Evolutionary conservation across 1,284 basidiomycete genomes (phyloP).

Genomic region (Dichomitus squalens): DNA sequence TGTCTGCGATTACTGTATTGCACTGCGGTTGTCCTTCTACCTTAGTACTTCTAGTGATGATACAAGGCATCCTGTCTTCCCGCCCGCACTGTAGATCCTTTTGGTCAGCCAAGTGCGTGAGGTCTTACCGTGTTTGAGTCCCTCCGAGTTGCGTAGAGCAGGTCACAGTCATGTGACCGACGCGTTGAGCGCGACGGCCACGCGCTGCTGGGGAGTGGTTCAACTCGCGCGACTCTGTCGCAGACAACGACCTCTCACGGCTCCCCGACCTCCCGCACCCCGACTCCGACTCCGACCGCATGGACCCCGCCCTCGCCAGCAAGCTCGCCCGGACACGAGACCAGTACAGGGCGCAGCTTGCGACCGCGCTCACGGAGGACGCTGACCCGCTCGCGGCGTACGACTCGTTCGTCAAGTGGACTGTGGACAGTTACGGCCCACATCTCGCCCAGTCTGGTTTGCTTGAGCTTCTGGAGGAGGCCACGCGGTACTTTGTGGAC

Average conservation of each 20-base stretch:
- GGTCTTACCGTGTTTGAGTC: no score
- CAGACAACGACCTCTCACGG: neutral
- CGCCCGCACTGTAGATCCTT: neutral
- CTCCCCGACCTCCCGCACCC: neutral
- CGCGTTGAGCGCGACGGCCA: constrained; percentile 22
- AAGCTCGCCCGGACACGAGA: constrained; percentile 37
- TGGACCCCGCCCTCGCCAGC: constrained; percentile 14
- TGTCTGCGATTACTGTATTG: constrained; percentile 10
- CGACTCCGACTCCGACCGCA: neutral
- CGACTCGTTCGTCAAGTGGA: constrained; percentile 72
- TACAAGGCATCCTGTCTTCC: neutral
- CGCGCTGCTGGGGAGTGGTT: constrained; percentile 12
- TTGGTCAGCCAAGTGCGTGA: neutral
- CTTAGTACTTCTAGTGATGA: constrained; percentile 2
- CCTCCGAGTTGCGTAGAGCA: neutral
- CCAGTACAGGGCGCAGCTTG: constrained; percentile 38
- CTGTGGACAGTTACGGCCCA: constrained; percentile 52
- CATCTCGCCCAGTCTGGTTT: constrained; percentile 58
- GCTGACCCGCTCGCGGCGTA: constrained; percentile 73
- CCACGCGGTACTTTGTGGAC: constrained; percentile 77
- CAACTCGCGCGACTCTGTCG: constrained; percentile 6
- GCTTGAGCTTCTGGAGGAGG: constrained; percentile 73
- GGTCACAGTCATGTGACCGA: constrained; percentile 20
- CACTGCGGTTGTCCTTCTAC: constrained; percentile 11
- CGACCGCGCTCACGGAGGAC: constrained; percentile 52